phyloP scores from a whole-genome alignment of 148 eudicot genomes.

The Arctostaphylos glauca region DNA sequence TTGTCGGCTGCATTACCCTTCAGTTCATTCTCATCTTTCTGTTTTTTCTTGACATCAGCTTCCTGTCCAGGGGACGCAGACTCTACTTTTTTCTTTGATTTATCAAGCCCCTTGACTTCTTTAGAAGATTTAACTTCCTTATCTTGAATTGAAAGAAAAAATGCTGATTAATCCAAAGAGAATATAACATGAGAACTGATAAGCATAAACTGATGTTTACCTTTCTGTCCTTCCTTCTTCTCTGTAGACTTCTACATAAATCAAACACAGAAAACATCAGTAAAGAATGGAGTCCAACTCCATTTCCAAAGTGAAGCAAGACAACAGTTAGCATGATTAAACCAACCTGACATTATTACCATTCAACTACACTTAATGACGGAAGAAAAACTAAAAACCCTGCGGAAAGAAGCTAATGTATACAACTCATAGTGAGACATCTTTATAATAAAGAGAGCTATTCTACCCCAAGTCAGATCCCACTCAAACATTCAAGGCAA shows the following conservation, averaged over 20 bases:
- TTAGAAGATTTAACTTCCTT: slow-evolving; percentile 37
- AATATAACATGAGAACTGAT: background rate
- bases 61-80: slow-evolving; percentile 24
- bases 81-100: slow-evolving; percentile 45
- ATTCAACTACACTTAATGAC: background rate
- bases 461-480: background rate
- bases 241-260: slow-evolving; percentile 51
- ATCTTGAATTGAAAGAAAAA: slow-evolving; percentile 25
- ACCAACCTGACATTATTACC: background rate
- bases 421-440: background rate
- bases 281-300: background rate
- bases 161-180: background rate
- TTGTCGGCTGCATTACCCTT: slow-evolving; percentile 25
- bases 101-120: slow-evolving; percentile 42
- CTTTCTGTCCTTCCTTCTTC: slow-evolving; percentile 59
- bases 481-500: background rate
- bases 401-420: background rate
- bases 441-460: background rate
- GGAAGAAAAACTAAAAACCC: background rate
- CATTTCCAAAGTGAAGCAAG: background rate
- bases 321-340: background rate
- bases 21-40: slow-evolving; percentile 29
- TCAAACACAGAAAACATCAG: background rate
- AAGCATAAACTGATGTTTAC: slow-evolving; percentile 31
- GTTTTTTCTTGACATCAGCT: slow-evolving; percentile 31